A percentile compares a stretch with the other conserved stretches of the same genome.
phyloP scores from a whole-genome alignment of 768 basidiomycete genomes.

The Russula ochroleuca region DNA sequence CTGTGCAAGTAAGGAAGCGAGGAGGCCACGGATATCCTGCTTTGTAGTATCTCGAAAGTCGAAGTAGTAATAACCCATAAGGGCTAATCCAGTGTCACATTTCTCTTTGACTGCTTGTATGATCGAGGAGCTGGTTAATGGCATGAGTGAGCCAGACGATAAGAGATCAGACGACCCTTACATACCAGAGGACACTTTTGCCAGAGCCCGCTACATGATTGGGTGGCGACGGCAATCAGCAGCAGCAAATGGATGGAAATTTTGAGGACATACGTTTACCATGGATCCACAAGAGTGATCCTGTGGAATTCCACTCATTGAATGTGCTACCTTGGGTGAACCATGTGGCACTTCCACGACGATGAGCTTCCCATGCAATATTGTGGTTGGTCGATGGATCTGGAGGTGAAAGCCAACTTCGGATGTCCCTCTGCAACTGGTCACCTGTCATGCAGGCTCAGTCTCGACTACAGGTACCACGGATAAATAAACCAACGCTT shows the following conservation, averaged over 20 bases:
- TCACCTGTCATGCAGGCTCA: neutral
- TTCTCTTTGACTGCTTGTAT: neutral
- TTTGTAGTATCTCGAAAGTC: neutral
- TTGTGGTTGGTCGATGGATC: neutral
- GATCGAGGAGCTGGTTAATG: neutral
- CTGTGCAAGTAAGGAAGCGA: neutral
- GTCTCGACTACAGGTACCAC: neutral
- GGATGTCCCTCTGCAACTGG: neutral
- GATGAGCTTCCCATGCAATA: neutral
- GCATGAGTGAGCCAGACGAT: neutral
- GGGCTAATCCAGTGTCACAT: neutral
- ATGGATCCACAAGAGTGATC: neutral
- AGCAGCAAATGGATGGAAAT: neutral
- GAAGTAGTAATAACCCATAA: neutral
- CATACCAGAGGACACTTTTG: neutral
- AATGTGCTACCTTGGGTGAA: neutral
- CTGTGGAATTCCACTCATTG: neutral
- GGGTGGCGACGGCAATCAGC: neutral
- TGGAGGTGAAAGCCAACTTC: neutral
- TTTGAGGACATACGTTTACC: neutral
- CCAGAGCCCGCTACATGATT: constrained; percentile 1
- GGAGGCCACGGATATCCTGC: neutral
- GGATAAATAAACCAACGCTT: neutral
- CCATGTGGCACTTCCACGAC: neutral
- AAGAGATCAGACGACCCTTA: neutral